Conservation (phyloP, 345 rosid genomes). For the Gossypium arboreum region DNA sequence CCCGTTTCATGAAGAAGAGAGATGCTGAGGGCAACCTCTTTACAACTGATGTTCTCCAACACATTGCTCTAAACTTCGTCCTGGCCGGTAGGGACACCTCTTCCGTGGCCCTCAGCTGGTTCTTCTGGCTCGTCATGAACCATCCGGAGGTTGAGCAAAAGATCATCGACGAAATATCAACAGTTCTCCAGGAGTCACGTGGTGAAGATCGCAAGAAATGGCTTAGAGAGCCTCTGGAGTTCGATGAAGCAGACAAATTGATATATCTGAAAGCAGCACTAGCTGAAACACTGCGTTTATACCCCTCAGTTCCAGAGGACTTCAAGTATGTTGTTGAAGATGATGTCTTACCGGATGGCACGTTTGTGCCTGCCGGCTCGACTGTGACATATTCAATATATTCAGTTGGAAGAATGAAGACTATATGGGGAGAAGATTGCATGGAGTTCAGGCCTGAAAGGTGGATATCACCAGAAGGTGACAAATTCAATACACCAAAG, state of each 20-base stretch:
- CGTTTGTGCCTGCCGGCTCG: conserved; percentile 74
- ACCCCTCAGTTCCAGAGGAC: conserved; percentile 89
- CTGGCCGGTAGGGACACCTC: conserved; percentile 95
- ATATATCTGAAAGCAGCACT: conserved; percentile 80
- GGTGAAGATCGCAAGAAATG: conserved; percentile 55
- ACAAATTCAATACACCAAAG: conserved; percentile 59
- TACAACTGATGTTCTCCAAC: conserved; percentile 59
- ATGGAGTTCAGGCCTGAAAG: conserved; percentile 74
- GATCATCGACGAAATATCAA: conserved; percentile 57
- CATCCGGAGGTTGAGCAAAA: conserved; percentile 55
- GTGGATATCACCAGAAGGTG: conserved; percentile 61
- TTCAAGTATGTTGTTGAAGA: conserved; percentile 72
- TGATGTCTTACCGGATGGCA: conserved; percentile 76
- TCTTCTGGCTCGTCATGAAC: conserved; percentile 87
- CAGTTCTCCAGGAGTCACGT: conserved; percentile 57
- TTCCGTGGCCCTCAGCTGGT: conserved; percentile 89
- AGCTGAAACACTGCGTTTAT: conserved; percentile 81
- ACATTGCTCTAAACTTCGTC: conserved; percentile 83
- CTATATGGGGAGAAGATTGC: conserved; percentile 91
- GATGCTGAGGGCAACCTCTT: conserved; percentile 62
- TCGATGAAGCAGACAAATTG: conserved; percentile 77
- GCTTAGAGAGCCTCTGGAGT: conserved; percentile 64
- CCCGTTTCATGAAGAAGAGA: conserved; percentile 73
- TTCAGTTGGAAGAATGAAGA: conserved; percentile 82
- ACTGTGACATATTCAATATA: conserved; percentile 86